Base-by-base conservation (phyloP, 306 rosid genomes). In the Fagus sylvatica region DNA sequence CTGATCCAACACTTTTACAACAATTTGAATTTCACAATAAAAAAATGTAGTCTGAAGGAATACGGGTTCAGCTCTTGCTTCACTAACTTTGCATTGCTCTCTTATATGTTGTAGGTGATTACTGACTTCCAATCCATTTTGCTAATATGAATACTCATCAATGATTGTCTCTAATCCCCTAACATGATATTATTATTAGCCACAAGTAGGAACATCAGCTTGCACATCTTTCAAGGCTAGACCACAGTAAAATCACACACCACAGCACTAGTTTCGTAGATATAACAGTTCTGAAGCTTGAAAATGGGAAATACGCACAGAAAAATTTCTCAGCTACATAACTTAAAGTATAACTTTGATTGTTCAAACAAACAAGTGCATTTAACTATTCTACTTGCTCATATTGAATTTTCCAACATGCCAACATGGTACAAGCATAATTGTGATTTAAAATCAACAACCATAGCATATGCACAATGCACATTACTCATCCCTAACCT, bases 401-500 rank as follows among this genome's bases (percentile, higher is more conserved):
- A 4, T 74, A 84, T 60, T 85, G 75, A 71, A 49, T 7, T 19
- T 46, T 43, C 28, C 53, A 37, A 32, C 37, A 13, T 33, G 53
- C 43, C 3, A 51, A 33, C 48, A 33, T 30, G 68, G 48, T 53
- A 22, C 41, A 62, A 15, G 17, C 7, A 15, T 34, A 42, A 19
- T 62, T 62, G 41, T 15, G 49, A 17, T 28, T n/a, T 17, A 65
- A 61, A 65, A 37, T 78, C 69, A 49, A 85, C 89, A 64, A 80
- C 42, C 82, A 61, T 82, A 82, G 87, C 91, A 82, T 74, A 80
- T 82, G 7, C 40, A 60, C 80, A 79, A 64, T 82, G 85, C 87
- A 85, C 76, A 74, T 81, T 79, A 90, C 71, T 81, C 80, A 39
- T 96, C 90, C 39, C 89, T 46, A 4, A 32, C 79, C 88, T 87